Conservation (phyloP, 2,329 filamentous ascomycete species). For the Capronia epimyces region DNA sequence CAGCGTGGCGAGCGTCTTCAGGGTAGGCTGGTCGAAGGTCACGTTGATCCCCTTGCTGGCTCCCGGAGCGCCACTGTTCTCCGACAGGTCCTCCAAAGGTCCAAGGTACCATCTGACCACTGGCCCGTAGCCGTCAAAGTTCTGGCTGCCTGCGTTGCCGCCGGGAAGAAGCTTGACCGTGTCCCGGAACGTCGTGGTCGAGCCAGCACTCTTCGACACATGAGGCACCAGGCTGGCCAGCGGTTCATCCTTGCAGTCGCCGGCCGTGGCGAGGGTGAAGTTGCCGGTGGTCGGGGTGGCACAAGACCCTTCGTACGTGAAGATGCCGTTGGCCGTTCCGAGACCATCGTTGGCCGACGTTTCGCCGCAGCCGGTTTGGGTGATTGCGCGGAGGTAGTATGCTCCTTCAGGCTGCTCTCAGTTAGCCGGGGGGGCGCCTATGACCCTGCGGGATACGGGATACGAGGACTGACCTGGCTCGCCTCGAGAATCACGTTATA, state of each 20-base stretch:
- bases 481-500: slow-evolving; percentile 31
- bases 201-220: slow-evolving; percentile 18
- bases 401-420: slow-evolving; percentile 16
- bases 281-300: slow-evolving; percentile 10
- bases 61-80: slow-evolving; percentile 13
- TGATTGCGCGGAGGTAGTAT: slow-evolving; percentile 27
- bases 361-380: slow-evolving; percentile 23
- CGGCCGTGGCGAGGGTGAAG: slow-evolving; percentile 7
- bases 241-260: slow-evolving; percentile 25
- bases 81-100: slow-evolving; percentile 2
- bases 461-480: slow-evolving; percentile 18
- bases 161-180: slow-evolving; percentile 22
- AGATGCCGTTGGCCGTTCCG: slow-evolving; percentile 22
- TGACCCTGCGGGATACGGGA: too few relatives aligned
- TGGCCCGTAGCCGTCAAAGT: slow-evolving; percentile 17
- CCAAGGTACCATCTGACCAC: slow-evolving; percentile 25
- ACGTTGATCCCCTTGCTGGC: slow-evolving; percentile 19
- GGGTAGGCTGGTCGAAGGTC: slow-evolving; percentile 21
- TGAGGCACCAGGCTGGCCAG: slow-evolving; percentile 22
- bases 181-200: slow-evolving; percentile 6
- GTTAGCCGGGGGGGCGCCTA: neutral
- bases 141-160: slow-evolving; percentile 20
- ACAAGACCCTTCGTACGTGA: slow-evolving; percentile 23
- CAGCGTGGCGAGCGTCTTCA: slow-evolving; percentile 23
- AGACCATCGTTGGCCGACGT: slow-evolving; percentile 19